Conservation (phyloP, 2,329 filamentous ascomycete species). For the Chaetomiaceae sp. region DNA sequence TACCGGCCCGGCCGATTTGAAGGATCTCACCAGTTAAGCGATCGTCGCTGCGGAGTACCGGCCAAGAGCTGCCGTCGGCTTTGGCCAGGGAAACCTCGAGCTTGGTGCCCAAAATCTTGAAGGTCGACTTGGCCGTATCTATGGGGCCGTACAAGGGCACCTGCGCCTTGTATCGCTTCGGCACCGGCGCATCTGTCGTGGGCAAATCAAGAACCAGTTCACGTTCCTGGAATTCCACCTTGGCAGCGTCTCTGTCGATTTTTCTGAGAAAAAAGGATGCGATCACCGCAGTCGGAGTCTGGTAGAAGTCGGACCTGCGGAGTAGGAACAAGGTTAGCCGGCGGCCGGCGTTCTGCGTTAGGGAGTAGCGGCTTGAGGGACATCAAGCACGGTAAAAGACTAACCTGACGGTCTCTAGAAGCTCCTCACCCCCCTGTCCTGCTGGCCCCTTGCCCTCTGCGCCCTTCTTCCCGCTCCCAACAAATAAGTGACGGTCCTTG, state of each 20-base stretch:
- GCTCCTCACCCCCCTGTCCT: slow-evolving; percentile 56
- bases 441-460: slow-evolving; percentile 36
- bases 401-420: slow-evolving; percentile 70
- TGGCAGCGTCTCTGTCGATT: slow-evolving; percentile 76
- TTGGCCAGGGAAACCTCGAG: slow-evolving; percentile 70
- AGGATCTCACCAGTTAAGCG: slow-evolving; percentile 67
- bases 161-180: slow-evolving; percentile 70
- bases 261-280: slow-evolving; percentile 95
- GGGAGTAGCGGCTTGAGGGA: slow-evolving; percentile 4
- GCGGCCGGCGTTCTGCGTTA: too few relatives aligned
- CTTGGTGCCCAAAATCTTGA: slow-evolving; percentile 83
- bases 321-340: neutral
- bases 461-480: slow-evolving; percentile 67
- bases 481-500: slow-evolving; percentile 75
- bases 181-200: slow-evolving; percentile 64
- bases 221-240: slow-evolving; percentile 59
- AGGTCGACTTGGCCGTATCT: slow-evolving; percentile 66
- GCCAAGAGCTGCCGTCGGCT: slow-evolving; percentile 74
- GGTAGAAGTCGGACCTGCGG: slow-evolving; percentile 81
- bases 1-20: slow-evolving; percentile 76
- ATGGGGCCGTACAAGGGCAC: slow-evolving; percentile 74
- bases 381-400: slow-evolving; percentile 6
- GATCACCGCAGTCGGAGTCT: slow-evolving; percentile 78
- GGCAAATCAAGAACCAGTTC: slow-evolving; percentile 70
- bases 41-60: slow-evolving; percentile 76